These are phyloP conservation scores for Trichoderma parareesei DNA, from an alignment of 495 filamentous ascomycete genomes.

Conservation along the genomic window DNA sequence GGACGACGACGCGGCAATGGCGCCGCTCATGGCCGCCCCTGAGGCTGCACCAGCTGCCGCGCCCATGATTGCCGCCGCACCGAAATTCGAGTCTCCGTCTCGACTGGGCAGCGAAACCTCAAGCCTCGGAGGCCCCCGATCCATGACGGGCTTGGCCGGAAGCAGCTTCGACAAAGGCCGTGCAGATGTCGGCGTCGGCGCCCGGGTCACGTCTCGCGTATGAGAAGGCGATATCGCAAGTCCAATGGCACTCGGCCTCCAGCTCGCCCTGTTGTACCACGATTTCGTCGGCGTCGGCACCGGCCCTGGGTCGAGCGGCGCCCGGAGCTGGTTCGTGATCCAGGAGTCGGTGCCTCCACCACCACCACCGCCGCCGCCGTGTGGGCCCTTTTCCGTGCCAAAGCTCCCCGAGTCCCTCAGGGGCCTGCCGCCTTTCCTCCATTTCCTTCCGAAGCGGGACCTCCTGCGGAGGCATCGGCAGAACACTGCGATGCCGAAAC, in stretches of 20 bases:
- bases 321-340: constrained; percentile 12
- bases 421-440: background rate
- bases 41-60: background rate
- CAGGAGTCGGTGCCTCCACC: constrained; percentile 10
- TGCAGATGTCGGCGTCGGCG: background rate
- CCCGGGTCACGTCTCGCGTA: constrained; percentile 3
- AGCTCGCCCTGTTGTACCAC: constrained; percentile 16
- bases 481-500: background rate
- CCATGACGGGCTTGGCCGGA: constrained; percentile 22
- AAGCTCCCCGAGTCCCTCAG: background rate
- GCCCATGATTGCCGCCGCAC: background rate
- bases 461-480: background rate
- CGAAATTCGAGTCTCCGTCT: background rate
- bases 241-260: constrained; percentile 28
- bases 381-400: background rate
- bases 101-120: background rate
- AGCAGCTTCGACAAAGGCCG: constrained; percentile 18
- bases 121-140: constrained; percentile 15
- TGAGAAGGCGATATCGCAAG: constrained; percentile 30
- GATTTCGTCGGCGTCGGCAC: constrained; percentile 14
- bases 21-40: constrained; percentile 1
- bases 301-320: constrained; percentile 20
- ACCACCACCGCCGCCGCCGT: background rate
- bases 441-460: background rate
- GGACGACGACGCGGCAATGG: background rate